These are phyloP conservation scores for Fusarium decemcellulare DNA, from an alignment of 2,329 filamentous ascomycete species.

Conservation along the genomic window DNA sequence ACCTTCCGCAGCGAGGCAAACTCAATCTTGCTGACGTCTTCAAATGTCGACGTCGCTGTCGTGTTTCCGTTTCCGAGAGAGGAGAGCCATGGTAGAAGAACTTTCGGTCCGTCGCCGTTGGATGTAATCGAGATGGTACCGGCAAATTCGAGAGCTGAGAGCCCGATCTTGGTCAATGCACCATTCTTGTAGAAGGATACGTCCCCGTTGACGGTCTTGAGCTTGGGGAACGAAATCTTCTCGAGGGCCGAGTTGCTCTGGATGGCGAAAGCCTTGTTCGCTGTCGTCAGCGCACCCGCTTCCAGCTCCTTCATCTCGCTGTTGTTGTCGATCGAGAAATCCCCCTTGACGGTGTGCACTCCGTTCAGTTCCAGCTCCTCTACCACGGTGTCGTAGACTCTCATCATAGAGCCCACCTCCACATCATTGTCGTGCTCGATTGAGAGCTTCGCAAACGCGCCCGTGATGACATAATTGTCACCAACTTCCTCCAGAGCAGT, in stretches of 20 bases:
- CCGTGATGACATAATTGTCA: slow-evolving; percentile 43
- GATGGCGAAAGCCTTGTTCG: slow-evolving; percentile 42
- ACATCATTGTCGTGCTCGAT: slow-evolving; percentile 40
- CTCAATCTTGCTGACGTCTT: slow-evolving; percentile 34
- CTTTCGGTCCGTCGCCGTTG: slow-evolving; percentile 36
- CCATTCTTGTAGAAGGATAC: slow-evolving; percentile 43
- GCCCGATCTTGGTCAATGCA: slow-evolving; percentile 30
- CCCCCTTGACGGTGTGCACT: slow-evolving; percentile 41
- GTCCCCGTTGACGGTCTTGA: slow-evolving; percentile 44
- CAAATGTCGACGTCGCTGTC: slow-evolving; percentile 42
- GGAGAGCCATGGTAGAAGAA: slow-evolving; percentile 40
- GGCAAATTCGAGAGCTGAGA: slow-evolving; percentile 43
- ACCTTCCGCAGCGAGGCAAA: slow-evolving; percentile 44
- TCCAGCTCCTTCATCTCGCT: slow-evolving; percentile 35
- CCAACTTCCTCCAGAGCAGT: slow-evolving; percentile 39
- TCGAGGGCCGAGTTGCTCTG: slow-evolving; percentile 40
- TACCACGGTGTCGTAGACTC: slow-evolving; percentile 41
- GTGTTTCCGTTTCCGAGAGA: slow-evolving; percentile 44
- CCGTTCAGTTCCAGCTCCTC: slow-evolving; percentile 39
- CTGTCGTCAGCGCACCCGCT: slow-evolving; percentile 33
- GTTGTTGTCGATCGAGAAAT: slow-evolving; percentile 46
- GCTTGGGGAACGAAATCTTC: slow-evolving; percentile 39
- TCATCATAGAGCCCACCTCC: slow-evolving; percentile 38
- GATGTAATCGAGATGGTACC: slow-evolving; percentile 44
- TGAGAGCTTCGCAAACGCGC: slow-evolving; percentile 36